Percentiles rank a stretch among this genome's conserved stretches.
Evolutionary conservation across 1,284 basidiomycete genomes (phyloP).

Genomic region (Ustilago vetiveriae): DNA sequence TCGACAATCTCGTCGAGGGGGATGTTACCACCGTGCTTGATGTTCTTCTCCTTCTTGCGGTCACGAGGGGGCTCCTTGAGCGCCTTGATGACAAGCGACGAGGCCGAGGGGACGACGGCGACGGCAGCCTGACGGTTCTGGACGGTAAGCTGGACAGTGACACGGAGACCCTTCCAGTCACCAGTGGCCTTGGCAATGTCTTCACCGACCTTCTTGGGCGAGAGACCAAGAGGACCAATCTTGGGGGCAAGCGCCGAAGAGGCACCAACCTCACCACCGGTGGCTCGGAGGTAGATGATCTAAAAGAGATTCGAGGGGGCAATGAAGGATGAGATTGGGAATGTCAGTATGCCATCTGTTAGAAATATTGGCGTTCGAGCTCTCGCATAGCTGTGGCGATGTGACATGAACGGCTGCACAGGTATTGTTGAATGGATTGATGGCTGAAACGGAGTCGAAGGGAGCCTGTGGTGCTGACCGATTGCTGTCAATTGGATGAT

Average conservation of each 20-base stretch:
- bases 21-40: conserved; percentile 96
- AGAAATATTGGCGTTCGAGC: too few species aligned
- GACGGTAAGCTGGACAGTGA: conserved; percentile 98
- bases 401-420: too few species aligned
- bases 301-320: conserved; percentile 59
- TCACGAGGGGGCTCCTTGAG: conserved; percentile 99
- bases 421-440: too few species aligned
- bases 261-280: conserved; percentile 99
- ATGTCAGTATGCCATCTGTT: conserved; percentile 19
- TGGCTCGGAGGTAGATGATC: conserved; percentile 98
- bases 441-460: too few species aligned
- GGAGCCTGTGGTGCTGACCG: too few species aligned
- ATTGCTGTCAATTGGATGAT: too few species aligned
- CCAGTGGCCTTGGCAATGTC: conserved; percentile 99
- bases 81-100: conserved; percentile 96
- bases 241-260: conserved; percentile 98
- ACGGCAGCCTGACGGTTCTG: conserved; percentile 99
- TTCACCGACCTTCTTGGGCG: conserved; percentile 99
- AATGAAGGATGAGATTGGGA: not conserved
- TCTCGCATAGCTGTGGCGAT: too few species aligned
- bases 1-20: conserved; percentile 93
- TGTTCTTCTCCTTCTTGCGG: conserved; percentile 99
- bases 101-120: conserved; percentile 96
- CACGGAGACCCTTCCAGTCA: conserved; percentile 99
- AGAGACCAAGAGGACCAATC: conserved; percentile 99